Percentiles rank a stretch among this genome's conserved stretches.
phyloP scores from a whole-genome alignment of 1,284 basidiomycete species.

The Ganoderma sinense region DNA sequence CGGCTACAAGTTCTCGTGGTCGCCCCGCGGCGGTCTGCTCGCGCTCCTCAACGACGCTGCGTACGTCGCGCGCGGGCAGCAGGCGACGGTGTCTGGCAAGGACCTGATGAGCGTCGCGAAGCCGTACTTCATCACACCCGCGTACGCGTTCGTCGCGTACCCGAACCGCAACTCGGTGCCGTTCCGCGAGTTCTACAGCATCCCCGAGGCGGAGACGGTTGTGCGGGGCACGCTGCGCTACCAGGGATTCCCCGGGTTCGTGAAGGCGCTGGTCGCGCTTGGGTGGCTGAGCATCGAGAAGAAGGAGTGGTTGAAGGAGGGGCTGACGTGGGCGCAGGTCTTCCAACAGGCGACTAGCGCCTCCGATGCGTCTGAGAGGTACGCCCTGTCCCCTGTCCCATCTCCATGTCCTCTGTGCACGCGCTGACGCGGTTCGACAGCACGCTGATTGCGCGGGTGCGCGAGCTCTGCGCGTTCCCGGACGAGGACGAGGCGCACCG shows the following conservation, averaged over 20 bases:
- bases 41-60: conserved; percentile 94
- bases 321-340: conserved; percentile 84
- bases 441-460: conserved; percentile 76
- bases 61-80: conserved; percentile 76
- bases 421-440: conserved; percentile 38
- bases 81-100: conserved; percentile 67
- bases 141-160: conserved; percentile 96
- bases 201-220: conserved; percentile 94
- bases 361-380: conserved; percentile 76
- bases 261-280: conserved; percentile 87
- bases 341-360: conserved; percentile 84
- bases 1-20: conserved; percentile 99
- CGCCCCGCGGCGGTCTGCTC: conserved; percentile 94
- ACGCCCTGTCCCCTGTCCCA: conserved; percentile 32
- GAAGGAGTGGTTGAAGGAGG: conserved; percentile 83
- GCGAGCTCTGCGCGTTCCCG: conserved; percentile 77
- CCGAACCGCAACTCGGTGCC: conserved; percentile 96
- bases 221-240: conserved; percentile 95
- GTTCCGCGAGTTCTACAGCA: conserved; percentile 88
- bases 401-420: too few relatives aligned
- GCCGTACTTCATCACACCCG: conserved; percentile 96
- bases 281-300: conserved; percentile 85
- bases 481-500: conserved; percentile 72
- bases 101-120: conserved; percentile 90
- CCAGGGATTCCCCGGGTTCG: conserved; percentile 98